Conservation (phyloP, 208 protist genomes). For the Naegleria lovaniensis region DNA sequence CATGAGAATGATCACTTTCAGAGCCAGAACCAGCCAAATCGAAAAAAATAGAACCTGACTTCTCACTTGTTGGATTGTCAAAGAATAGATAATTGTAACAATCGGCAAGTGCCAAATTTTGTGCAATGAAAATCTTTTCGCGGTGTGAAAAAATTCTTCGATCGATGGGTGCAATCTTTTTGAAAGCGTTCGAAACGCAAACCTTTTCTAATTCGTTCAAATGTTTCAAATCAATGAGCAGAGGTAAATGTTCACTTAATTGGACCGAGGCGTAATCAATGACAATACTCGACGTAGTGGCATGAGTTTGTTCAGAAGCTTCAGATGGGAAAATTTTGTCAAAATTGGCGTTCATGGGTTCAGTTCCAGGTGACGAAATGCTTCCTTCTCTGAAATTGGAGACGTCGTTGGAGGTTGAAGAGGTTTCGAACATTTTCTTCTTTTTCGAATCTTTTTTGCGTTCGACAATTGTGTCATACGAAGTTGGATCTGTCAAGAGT, state of each 20-base stretch:
- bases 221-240: background rate
- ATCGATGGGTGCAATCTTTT: background rate
- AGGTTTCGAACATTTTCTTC: background rate
- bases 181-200: background rate
- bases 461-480: background rate
- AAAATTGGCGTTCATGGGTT: background rate
- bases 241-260: background rate
- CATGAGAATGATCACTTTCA: background rate
- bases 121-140: background rate
- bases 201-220: background rate
- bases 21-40: no score
- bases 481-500: background rate
- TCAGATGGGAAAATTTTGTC: background rate
- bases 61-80: background rate
- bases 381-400: background rate
- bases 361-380: no score
- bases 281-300: background rate
- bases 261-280: background rate
- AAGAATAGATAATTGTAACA: background rate
- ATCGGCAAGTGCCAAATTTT: background rate
- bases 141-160: background rate
- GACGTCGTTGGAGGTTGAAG: background rate
- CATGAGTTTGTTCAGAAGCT: background rate
- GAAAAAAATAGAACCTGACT: background rate
- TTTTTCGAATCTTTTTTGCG: background rate